Conservation (phyloP, 768 basidiomycete genomes). For the Hygrophorus russula region DNA sequence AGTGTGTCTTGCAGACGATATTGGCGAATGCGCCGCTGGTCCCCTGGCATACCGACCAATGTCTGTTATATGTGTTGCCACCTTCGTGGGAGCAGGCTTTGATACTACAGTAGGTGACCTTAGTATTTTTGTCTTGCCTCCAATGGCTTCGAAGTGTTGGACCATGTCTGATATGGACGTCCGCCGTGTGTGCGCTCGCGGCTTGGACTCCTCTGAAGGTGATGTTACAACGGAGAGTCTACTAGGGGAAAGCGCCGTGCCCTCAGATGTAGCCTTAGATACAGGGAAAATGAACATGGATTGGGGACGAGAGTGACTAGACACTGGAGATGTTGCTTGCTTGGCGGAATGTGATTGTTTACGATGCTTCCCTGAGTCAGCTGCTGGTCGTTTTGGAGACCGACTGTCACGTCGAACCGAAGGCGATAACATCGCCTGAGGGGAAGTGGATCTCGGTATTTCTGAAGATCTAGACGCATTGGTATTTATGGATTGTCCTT, state of each 20-base stretch:
- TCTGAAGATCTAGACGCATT: not conserved
- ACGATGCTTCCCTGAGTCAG: constrained; percentile 6
- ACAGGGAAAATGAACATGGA: constrained; percentile 70
- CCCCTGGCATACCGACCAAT: not conserved
- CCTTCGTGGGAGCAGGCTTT: constrained; percentile 10
- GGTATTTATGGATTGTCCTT: constrained; percentile 8
- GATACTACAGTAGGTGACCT: constrained; percentile 19
- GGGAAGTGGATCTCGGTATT: constrained; percentile 12
- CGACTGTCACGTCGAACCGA: not conserved
- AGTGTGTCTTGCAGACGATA: too few species aligned
- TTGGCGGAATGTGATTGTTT: constrained; percentile 12
- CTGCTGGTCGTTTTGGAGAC: constrained; percentile 3
- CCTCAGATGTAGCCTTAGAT: constrained; percentile 35
- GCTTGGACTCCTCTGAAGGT: constrained; percentile 35
- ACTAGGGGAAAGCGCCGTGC: constrained; percentile 14
- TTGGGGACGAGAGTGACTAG: constrained; percentile 55
- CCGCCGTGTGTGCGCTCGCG: constrained; percentile 33
- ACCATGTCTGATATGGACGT: constrained; percentile 85
- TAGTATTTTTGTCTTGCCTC: constrained; percentile 18
- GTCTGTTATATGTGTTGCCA: not conserved
- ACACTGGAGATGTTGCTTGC: constrained; percentile 17
- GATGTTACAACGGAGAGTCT: constrained; percentile 15
- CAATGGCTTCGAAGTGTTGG: constrained; percentile 67
- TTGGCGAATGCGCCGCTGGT: not conserved
- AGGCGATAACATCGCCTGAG: constrained; percentile 14